Base-by-base conservation (phyloP, 768 basidiomycete genomes). In the Naganishia kalamii region DNA sequence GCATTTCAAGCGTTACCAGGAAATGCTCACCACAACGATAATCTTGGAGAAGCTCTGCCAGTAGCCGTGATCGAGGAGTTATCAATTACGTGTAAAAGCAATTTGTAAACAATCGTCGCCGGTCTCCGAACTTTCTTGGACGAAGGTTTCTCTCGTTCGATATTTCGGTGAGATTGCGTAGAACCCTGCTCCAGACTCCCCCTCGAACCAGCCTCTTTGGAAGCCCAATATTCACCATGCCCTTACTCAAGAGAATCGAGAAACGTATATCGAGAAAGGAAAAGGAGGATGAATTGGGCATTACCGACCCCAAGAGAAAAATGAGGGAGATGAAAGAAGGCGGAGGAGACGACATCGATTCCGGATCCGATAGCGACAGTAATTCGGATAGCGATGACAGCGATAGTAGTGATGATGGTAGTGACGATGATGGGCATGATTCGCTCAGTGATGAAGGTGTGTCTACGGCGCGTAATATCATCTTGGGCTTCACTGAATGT, bases 281-380 rank as follows among this genome's bases (percentile, higher is more conserved):
- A 25, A 57, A 40, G 54, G 54, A 57, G 35, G 54, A 57, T 27
- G 32, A 37, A 57, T 27, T 57, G 11, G 54, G 54, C 5, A 57
- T 57, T 23, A 57, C 54, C n/a, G 54, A 57, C 21, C 13, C 40
- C 21, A 57, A 57, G 32, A 37, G 54, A 23, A 57, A 57, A 40
- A 57, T 57, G 54, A 57, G 40, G 54, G 54, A 57, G 37, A 57
- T 57, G 54, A 33, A 57, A 35, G 54, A 57, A 40, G 54, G 17
- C 13, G 23, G 1, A 7, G 54, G 54, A 13, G 37, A 57, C 5
- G 35, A 3, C 21, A 35, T 25, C 35, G 54, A 57, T 15, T 19
- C 54, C 21, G 25, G 27, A n/a, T n/a, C 32, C 13, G 54, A 57
- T 57, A 57, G 54, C 37, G 54, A 57, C 15, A 57, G 54, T 19